Evolutionary conservation across 164 flowering plant species (phyloP).

Genomic region (Litsea cubeba): DNA sequence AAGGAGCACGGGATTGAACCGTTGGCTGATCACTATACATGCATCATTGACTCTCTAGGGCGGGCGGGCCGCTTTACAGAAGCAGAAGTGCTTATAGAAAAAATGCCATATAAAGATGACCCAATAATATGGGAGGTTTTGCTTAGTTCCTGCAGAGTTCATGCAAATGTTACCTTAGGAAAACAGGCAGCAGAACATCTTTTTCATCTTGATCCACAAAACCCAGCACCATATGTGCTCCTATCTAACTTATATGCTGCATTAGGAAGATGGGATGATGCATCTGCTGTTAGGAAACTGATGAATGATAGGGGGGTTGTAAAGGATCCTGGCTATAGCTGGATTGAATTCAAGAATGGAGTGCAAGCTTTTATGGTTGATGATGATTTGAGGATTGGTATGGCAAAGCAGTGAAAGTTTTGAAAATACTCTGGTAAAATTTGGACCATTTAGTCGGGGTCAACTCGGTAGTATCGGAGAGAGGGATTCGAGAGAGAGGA

Average conservation of each 20-base stretch:
- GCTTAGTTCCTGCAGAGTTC: slow-evolving; percentile 74
- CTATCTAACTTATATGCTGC: slow-evolving; percentile 67
- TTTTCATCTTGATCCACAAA: slow-evolving; percentile 51
- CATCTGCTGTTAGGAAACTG: slow-evolving; percentile 42
- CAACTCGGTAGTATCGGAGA: no score
- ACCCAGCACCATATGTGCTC: slow-evolving; percentile 66
- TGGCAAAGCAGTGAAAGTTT: slow-evolving; percentile 7
- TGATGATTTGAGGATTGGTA: slow-evolving; percentile 17
- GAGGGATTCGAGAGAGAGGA: no score
- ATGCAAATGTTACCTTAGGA: slow-evolving; percentile 60
- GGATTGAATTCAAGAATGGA: slow-evolving; percentile 38
- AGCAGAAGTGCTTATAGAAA: slow-evolving; percentile 52
- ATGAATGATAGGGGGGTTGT: slow-evolving; percentile 43
- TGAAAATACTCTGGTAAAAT: not conserved
- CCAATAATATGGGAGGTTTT: slow-evolving; percentile 78
- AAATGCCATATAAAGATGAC: slow-evolving; percentile 61
- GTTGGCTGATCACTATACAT: slow-evolving; percentile 60
- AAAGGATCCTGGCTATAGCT: slow-evolving; percentile 68
- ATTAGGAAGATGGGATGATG: slow-evolving; percentile 75
- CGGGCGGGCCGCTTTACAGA: slow-evolving; percentile 70
- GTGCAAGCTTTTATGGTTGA: slow-evolving; percentile 26
- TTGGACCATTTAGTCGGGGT: not conserved
- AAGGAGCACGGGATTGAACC: slow-evolving; percentile 50
- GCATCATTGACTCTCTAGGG: slow-evolving; percentile 64
- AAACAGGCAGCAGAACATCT: slow-evolving; percentile 72